These are phyloP conservation scores for Alternaria brassicae DNA, from an alignment of 2,329 filamentous ascomycete genomes.

Conservation along the genomic window DNA sequence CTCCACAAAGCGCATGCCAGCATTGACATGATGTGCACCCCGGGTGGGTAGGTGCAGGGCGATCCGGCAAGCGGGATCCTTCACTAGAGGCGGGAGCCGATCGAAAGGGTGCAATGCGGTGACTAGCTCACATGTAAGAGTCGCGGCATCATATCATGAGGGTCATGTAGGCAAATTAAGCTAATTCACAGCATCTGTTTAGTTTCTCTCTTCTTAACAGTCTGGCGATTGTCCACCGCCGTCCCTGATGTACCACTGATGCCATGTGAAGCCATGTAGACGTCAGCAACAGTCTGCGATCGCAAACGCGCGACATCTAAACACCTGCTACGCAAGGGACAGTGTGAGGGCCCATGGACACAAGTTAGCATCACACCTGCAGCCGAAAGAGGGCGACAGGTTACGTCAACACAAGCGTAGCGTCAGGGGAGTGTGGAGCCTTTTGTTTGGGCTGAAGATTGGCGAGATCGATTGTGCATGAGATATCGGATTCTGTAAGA, in stretches of 20 bases:
- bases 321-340: not conserved
- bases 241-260: not conserved
- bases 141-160: not conserved
- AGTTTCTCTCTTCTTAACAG: not conserved
- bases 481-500: conserved; percentile 21
- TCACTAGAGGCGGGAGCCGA: conserved; percentile 25
- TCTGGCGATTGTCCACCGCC: not conserved
- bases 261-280: not conserved
- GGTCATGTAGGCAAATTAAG: not conserved
- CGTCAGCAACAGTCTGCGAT: not conserved
- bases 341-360: not conserved
- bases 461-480: conserved; percentile 31
- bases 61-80: conserved; percentile 18
- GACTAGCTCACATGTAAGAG: conserved; percentile 4
- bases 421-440: conserved; percentile 27
- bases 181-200: not conserved
- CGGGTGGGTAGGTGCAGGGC: conserved; percentile 18
- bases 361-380: conserved; percentile 1
- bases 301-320: not conserved
- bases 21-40: conserved; percentile 10
- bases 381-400: conserved; percentile 11
- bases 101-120: not conserved
- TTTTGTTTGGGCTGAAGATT: conserved; percentile 28
- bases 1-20: conserved; percentile 8
- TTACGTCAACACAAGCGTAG: conserved; percentile 36